Evolutionary conservation across 805 yeast genomes (phyloP).

Genomic region (Barnettozyma botsteinii): DNA sequence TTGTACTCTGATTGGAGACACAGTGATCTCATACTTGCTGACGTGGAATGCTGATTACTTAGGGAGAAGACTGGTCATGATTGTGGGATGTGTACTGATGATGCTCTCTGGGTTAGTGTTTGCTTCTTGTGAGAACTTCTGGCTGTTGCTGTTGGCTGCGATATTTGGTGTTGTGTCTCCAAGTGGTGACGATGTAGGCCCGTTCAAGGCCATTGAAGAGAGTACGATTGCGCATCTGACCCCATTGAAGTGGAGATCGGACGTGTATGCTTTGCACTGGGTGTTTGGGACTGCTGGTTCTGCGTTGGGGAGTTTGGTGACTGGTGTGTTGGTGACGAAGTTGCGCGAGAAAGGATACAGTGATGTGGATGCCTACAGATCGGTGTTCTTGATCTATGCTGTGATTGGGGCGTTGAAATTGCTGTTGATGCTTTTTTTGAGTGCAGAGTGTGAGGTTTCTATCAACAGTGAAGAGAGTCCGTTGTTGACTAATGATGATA

Average conservation of each 20-base stretch:
- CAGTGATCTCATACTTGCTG: constrained; percentile 57
- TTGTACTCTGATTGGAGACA: constrained; percentile 74
- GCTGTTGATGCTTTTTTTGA: constrained; percentile 42
- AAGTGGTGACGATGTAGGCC: constrained; percentile 87
- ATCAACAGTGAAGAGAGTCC: constrained; percentile 21
- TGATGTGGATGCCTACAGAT: constrained; percentile 43
- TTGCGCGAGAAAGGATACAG: constrained; percentile 32
- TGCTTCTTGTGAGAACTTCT: constrained; percentile 47
- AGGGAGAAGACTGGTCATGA: constrained; percentile 63
- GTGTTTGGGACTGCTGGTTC: constrained; percentile 64
- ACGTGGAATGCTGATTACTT: constrained; percentile 73
- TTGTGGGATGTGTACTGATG: constrained; percentile 65
- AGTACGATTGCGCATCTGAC: constrained; percentile 77
- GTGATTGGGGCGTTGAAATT: constrained; percentile 48
- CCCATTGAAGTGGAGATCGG: constrained; percentile 57
- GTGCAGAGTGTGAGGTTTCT: constrained; percentile 46
- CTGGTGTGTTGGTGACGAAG: constrained; percentile 55
- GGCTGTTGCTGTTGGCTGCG: constrained; percentile 60
- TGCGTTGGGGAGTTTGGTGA: constrained; percentile 62
- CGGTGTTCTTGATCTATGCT: constrained; percentile 52
- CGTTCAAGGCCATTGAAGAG: constrained; percentile 82
- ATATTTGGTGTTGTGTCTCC: constrained; percentile 84
- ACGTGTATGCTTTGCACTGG: constrained; percentile 70
- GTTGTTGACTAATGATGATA: constrained; percentile 12
- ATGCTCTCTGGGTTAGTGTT: constrained; percentile 58